These are phyloP conservation scores for Serendipita sp. DNA, from an alignment of 768 basidiomycete species.

Conservation along the genomic window DNA sequence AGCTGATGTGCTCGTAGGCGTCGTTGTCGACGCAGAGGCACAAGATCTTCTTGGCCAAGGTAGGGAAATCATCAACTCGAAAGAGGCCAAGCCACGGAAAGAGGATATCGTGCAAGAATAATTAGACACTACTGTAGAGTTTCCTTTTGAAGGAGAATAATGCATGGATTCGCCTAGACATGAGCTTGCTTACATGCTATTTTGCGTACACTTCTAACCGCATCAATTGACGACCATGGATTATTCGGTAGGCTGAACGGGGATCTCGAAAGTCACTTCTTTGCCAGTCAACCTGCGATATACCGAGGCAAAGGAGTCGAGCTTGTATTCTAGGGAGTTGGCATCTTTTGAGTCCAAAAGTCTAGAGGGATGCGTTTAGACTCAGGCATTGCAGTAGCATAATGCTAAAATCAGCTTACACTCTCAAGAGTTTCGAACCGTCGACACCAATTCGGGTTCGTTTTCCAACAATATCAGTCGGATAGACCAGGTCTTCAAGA, in stretches of 20 bases:
- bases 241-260: constrained; percentile 23
- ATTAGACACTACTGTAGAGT: neutral
- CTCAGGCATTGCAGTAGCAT: neutral
- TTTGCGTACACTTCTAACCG: neutral
- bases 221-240: neutral
- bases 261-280: constrained; percentile 91
- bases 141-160: neutral
- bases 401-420: constrained; percentile 42
- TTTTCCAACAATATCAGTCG: constrained; percentile 98
- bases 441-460: constrained; percentile 86
- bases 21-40: constrained; percentile 64
- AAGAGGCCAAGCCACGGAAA: constrained; percentile 52
- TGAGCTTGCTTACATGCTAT: constrained; percentile 1
- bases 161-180: neutral
- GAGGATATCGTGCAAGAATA: constrained; percentile 85
- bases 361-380: constrained; percentile 26
- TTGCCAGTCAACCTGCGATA: constrained; percentile 93
- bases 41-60: constrained; percentile 72
- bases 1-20: constrained; percentile 11
- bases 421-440: constrained; percentile 90
- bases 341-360: constrained; percentile 97
- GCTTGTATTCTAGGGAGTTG: constrained; percentile 98
- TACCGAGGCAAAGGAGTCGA: constrained; percentile 96
- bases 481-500: constrained; percentile 96
- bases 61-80: constrained; percentile 56